Evolutionary conservation across 148 eudicot genomes (phyloP), one percentile per base, ranked within the genome.

Genomic region (Spergularia marina): DNA sequence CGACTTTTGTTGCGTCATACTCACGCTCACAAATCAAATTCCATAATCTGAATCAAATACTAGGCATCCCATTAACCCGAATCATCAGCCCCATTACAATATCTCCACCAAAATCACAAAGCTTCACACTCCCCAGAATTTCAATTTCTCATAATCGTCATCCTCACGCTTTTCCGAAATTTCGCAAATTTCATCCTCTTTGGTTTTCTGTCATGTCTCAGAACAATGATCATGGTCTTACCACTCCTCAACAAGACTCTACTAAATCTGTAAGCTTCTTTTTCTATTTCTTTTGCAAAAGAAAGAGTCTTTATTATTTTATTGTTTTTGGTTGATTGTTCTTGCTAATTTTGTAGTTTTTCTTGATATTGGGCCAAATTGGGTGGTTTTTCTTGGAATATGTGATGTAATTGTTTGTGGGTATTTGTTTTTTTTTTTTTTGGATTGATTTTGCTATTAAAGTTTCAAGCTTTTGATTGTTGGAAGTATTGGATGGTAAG

Each of bases 181-280:
- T 30, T 30, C 36, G 36, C 36, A 30, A 30, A 30, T 30, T 30
- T 30, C 36, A 30, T 83, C 70, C 36, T 79, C 72, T 77, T 77
- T 47, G 78, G 74, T 12, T 80, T 84, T 70, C 71, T 60, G 79
- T 87, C 76, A 82, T 89, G 84, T 81, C 89, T 65, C 71, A 59
- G 15, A 58, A 15, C 14, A 71, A 49, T 51, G 65, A 56, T 55
- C 58, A 57, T 68, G 10, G 65, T 56, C 13, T 39, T 11, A 1
- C 75, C 41, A 10, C 52, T 23, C 20, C 68, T 63, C 75, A 71
- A 68, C 75, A 71, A 68, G 77, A 77, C 17, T 75, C 83, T 60
- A 21, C 77, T 53, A 87, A 87, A 74, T 82, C 91, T 30, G 91
- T 89, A 65, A 76, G 83, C 70, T 4, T 40, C 36, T 20, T 18